phyloP scores from a whole-genome alignment of 192 early-diverging fungal species.

The Rhizophagus sp. region DNA sequence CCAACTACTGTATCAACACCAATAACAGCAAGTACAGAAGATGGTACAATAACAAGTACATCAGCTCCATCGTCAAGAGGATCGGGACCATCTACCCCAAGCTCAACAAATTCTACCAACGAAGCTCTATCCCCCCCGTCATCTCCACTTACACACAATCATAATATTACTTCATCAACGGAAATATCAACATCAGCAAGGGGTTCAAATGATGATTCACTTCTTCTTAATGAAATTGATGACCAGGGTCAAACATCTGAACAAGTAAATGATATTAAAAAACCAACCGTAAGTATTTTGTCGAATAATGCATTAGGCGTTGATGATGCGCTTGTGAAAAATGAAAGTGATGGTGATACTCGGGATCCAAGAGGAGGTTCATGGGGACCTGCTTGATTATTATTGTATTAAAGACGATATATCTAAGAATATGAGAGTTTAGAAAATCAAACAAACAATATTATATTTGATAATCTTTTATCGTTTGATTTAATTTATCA shows the following conservation, averaged over 20 bases:
- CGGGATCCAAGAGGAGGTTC: conserved; percentile 15
- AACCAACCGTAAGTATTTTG: background rate
- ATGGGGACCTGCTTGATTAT: conserved; percentile 5
- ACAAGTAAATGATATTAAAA: conserved; percentile 14
- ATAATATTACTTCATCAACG: background rate
- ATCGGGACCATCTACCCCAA: background rate
- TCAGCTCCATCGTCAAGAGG: conserved; percentile 17
- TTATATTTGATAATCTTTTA: too few relatives aligned
- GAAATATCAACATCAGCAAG: background rate
- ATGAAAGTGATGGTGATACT: conserved; percentile 18
- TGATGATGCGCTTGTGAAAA: background rate
- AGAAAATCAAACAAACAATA: too few relatives aligned
- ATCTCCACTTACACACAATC: background rate
- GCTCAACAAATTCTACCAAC: background rate
- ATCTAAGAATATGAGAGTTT: too few relatives aligned
- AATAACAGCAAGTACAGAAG: conserved; percentile 14
- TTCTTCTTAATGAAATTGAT: background rate
- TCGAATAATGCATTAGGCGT: background rate
- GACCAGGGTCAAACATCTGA: background rate
- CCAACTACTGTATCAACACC: conserved; percentile 6
- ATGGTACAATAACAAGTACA: conserved; percentile 19
- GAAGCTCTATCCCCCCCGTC: background rate
- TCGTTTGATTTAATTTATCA: too few relatives aligned
- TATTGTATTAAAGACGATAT: background rate
- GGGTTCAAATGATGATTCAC: background rate